These are phyloP conservation scores for Leucosporidium yakuticum DNA, from an alignment of 768 basidiomycete genomes.

Conservation along the genomic window DNA sequence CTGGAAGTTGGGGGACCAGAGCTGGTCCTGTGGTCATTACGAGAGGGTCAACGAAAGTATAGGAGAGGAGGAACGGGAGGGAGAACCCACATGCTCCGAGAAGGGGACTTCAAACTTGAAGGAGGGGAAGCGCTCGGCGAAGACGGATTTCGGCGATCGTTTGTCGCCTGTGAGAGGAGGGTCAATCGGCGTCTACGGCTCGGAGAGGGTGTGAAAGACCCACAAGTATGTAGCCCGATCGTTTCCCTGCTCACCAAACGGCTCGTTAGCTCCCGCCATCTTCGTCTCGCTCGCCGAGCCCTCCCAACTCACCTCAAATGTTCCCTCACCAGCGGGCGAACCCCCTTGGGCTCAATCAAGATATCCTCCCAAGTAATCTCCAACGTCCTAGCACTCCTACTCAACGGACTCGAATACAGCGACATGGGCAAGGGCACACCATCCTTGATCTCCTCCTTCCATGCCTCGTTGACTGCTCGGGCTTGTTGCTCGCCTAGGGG, in stretches of 20 bases:
- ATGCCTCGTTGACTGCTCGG: conserved; percentile 22
- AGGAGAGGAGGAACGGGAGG: no score
- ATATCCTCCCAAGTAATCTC: conserved; percentile 38
- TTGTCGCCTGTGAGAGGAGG: conserved; percentile 24
- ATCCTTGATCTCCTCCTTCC: conserved; percentile 21
- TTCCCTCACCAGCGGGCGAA: conserved; percentile 33
- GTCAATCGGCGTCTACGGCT: no score
- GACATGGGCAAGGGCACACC: conserved; percentile 35
- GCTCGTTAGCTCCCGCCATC: no score
- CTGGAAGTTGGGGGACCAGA: conserved; percentile 33
- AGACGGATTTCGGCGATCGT: conserved; percentile 29
- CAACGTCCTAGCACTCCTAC: conserved; percentile 32
- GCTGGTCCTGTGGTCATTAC: conserved; percentile 31
- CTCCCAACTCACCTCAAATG: conserved; percentile 22
- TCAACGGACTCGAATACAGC: conserved; percentile 38
- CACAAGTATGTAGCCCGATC: conserved; percentile 38
- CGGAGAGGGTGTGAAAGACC: no score
- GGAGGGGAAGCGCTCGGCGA: conserved; percentile 26
- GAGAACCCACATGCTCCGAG: conserved; percentile 13
- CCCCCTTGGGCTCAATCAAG: conserved; percentile 8
- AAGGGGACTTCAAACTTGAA: conserved; percentile 38
- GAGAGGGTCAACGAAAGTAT: no score
- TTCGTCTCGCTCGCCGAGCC: no score
- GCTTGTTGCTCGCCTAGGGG: conserved; percentile 35
- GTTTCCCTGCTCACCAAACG: conserved; percentile 9